These are phyloP conservation scores for Nicotiana paniculata DNA, from an alignment of 257 asterid genomes.

Conservation along the genomic window DNA sequence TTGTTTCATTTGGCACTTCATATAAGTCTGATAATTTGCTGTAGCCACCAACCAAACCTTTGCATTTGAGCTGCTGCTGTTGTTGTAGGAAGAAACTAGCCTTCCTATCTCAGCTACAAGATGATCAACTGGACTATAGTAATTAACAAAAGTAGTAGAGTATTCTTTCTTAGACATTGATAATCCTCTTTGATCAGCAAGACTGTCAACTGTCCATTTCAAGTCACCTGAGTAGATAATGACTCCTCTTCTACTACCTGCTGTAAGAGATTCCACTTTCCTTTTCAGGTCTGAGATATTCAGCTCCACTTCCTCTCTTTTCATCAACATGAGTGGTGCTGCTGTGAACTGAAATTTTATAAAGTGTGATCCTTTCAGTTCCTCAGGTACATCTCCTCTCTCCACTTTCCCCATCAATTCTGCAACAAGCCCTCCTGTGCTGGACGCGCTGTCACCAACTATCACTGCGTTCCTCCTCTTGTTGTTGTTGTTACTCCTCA, in stretches of 20 bases:
- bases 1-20: conserved; percentile 60
- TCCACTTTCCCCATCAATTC: conserved; percentile 41
- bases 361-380: conserved; percentile 35
- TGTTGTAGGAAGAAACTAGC: conserved; percentile 29
- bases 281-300: conserved; percentile 53
- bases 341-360: conserved; percentile 51
- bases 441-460: conserved; percentile 37
- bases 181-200: neutral
- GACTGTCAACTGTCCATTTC: conserved; percentile 51
- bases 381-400: conserved; percentile 50
- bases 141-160: neutral
- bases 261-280: conserved; percentile 44
- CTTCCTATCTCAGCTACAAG: conserved; percentile 54
- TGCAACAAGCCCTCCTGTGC: conserved; percentile 36
- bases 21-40: conserved; percentile 64
- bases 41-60: conserved; percentile 70
- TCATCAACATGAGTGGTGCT: conserved; percentile 54
- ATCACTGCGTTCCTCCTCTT: conserved; percentile 40
- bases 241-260: conserved; percentile 30
- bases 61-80: conserved; percentile 10
- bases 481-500: conserved; percentile 13
- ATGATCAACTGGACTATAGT: conserved; percentile 46
- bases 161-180: neutral
- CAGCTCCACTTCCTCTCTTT: conserved; percentile 53
- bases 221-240: conserved; percentile 58